Conservation (phyloP, 2,329 filamentous ascomycete species). For the Trichoderma sp. region DNA sequence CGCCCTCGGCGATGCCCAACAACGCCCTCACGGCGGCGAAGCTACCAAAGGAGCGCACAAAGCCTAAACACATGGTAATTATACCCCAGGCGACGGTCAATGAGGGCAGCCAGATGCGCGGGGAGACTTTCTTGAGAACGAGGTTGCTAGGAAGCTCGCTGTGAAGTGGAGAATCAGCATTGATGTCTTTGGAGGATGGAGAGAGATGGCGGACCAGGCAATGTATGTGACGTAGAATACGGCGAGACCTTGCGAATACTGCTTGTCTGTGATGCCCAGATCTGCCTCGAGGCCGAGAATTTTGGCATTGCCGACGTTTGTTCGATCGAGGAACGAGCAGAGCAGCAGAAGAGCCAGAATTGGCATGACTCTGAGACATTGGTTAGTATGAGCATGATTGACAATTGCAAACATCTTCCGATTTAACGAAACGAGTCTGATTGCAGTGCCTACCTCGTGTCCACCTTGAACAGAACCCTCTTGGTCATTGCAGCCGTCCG, state of each 20-base stretch:
- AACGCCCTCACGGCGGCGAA: constrained; percentile 61
- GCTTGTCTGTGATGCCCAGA: constrained; percentile 54
- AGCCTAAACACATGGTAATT: constrained; percentile 55
- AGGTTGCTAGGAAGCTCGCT: constrained; percentile 64
- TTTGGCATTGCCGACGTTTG: constrained; percentile 70
- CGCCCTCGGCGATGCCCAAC: constrained; percentile 62
- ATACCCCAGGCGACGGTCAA: constrained; percentile 57
- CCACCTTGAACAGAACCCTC: constrained; percentile 30
- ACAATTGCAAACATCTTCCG: not conserved
- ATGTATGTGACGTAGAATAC: constrained; percentile 66
- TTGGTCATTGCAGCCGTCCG: constrained; percentile 24
- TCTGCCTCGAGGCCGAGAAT: constrained; percentile 60
- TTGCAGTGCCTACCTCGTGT: constrained; percentile 24
- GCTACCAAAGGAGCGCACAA: constrained; percentile 50
- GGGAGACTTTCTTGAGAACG: constrained; percentile 58
- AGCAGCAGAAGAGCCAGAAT: constrained; percentile 62
- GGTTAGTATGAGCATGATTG: not conserved
- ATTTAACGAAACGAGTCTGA: not conserved
- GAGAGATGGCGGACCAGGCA: constrained; percentile 41
- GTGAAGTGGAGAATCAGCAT: not conserved
- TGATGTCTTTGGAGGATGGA: not conserved
- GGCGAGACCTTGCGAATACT: constrained; percentile 62
- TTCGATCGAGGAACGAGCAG: constrained; percentile 63
- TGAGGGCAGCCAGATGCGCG: constrained; percentile 57
- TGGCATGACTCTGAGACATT: constrained; percentile 51